Base-by-base conservation (phyloP, 495 filamentous ascomycete genomes). In the Platismatia glauca region DNA sequence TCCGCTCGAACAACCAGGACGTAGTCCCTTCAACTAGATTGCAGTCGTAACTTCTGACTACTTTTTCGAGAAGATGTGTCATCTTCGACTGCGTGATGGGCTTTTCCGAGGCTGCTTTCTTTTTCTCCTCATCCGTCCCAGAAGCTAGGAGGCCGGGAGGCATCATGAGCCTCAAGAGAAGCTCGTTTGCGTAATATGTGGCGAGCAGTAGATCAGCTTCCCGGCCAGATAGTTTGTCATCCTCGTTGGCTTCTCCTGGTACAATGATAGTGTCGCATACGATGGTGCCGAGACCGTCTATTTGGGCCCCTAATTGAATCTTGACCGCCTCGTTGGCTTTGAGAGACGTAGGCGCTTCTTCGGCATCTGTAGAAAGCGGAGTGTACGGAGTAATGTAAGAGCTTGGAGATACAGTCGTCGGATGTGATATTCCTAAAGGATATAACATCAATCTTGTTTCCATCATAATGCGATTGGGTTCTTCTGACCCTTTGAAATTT, bases 361-460 rank as follows among this genome's bases (percentile, higher is more conserved):
- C 85, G 68, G 84, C 77, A 69, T 97, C 94, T 55, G 91, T 84
- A 38, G 83, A 81, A 66, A 98, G 79, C 43, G 94, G 94, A 8
- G 95, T 97, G 78, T 97, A 97, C 57, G 94, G 94, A 56, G 94
- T 98, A 74, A 97, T 86, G 75, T 92, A 94, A 60, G 92, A 89
- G 74, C 85, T 88, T 41, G 95, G 95, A 18, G 94, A 98, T 74
- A 98, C 84, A 58, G 94, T 98, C 33, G 91, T 96, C 27, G 95
- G 95, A 81, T 97, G 92, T 48, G 86, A 81, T 74, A 95, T 87
- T 76, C 92, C 89, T 91, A 56, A 60, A 65, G 38, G 58, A 13
- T 41, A 31, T 63, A 72, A 31, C 20, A 34, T 67, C 11, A 64
- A 50, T 27, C 46, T 22, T 24, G 20, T 39, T 57, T 33, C 7